Evolutionary conservation across 148 eudicot genomes (phyloP).

Genomic region (Rhododendron kiyosumense): DNA sequence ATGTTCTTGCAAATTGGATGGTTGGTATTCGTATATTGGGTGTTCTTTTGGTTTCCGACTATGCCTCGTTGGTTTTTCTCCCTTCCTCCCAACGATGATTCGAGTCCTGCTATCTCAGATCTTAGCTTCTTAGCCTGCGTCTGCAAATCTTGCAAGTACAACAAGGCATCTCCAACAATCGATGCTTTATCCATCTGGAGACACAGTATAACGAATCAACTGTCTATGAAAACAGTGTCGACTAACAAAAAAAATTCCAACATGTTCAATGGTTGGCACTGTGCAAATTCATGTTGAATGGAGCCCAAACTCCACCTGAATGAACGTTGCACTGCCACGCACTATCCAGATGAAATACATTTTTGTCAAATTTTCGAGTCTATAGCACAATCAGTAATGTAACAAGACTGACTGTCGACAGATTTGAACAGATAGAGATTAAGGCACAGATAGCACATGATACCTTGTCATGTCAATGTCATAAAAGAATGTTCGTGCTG

Average conservation of each 20-base stretch:
- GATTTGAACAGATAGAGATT: no score
- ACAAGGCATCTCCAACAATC: constrained; percentile 82
- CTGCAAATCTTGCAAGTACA: constrained; percentile 70
- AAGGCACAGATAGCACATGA: no score
- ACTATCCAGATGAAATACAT: background rate
- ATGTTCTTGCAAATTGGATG: constrained; percentile 41
- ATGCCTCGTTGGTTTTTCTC: constrained; percentile 22
- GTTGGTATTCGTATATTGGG: constrained; percentile 11
- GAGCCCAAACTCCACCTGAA: background rate
- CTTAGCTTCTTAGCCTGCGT: constrained; percentile 55
- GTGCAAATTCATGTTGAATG: background rate
- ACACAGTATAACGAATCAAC: background rate
- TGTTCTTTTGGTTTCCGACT: constrained; percentile 18
- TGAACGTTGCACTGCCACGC: no score
- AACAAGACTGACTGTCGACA: no score
- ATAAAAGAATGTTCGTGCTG: background rate
- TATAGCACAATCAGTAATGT: background rate
- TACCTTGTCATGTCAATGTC: background rate
- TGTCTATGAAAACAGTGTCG: background rate
- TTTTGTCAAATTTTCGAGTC: no score
- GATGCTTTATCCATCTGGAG: constrained; percentile 97
- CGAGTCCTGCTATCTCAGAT: constrained; percentile 49
- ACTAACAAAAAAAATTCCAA: background rate
- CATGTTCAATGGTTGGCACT: background rate
- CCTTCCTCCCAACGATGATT: constrained; percentile 35